Conservation (phyloP, 2,329 filamentous ascomycete species). For the Zymoseptoria tritici region DNA sequence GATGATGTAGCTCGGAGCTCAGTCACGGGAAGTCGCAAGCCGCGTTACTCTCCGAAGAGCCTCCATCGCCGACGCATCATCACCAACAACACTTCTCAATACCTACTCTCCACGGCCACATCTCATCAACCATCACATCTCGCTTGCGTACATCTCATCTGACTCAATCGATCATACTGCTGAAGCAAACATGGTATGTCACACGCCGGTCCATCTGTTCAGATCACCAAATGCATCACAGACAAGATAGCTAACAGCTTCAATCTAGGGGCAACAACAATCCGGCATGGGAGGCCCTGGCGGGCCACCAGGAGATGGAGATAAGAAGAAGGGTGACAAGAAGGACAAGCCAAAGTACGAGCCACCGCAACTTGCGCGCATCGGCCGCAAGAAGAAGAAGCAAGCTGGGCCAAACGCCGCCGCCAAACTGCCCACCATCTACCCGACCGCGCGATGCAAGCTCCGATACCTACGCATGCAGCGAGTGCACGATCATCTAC, state of each 20-base stretch:
- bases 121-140: not conserved
- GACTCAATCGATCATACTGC: not conserved
- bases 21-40: not conserved
- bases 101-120: not conserved
- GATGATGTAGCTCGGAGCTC: not conserved
- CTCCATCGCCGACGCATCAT: not conserved
- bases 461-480: conserved; percentile 96
- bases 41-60: not conserved
- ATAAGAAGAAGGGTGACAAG: conserved; percentile 81
- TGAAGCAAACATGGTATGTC: not conserved
- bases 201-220: not conserved
- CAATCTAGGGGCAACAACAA: conserved; percentile 66
- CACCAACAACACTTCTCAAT: not conserved
- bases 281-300: conserved; percentile 67
- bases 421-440: conserved; percentile 88
- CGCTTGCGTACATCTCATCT: not conserved
- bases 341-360: conserved; percentile 99
- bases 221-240: not conserved
- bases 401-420: conserved; percentile 85
- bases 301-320: conserved; percentile 54
- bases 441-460: conserved; percentile 95
- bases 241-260: conserved; percentile 7
- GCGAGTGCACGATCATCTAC: conserved; percentile 91
- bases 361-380: conserved; percentile 91
- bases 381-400: conserved; percentile 98